phyloP scores from a whole-genome alignment of 345 rosid species.

The Melaleuca alternifolia region DNA sequence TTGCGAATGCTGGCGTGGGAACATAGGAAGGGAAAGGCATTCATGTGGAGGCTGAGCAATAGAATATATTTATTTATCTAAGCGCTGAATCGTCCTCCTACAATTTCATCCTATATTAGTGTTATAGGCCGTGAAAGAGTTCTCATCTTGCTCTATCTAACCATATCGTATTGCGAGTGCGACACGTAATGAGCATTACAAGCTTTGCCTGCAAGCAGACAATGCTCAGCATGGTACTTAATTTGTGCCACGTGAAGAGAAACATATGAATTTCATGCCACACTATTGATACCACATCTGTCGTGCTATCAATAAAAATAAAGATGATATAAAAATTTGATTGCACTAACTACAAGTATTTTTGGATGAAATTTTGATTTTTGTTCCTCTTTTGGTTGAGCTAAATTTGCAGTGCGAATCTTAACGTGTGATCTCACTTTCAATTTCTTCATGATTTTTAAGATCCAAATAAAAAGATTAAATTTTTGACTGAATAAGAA shows the following conservation, averaged over 20 bases:
- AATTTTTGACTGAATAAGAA: not conserved
- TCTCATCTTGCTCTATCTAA: not conserved
- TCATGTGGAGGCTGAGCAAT: not conserved
- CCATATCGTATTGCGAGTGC: not conserved
- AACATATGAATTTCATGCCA: not conserved
- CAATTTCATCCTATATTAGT: not conserved
- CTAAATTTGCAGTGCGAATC: not conserved
- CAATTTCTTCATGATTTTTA: not conserved
- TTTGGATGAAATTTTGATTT: rapidly evolving
- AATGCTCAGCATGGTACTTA: not conserved
- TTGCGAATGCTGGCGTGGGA: not conserved
- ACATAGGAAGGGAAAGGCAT: not conserved
- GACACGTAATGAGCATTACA: not conserved
- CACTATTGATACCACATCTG: not conserved
- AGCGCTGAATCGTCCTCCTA: rapidly evolving
- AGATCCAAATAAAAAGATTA: not conserved
- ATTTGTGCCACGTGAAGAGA: not conserved
- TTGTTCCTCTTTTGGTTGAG: not conserved
- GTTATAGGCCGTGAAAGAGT: rapidly evolving
- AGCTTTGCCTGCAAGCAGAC: not conserved
- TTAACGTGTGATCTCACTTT: not conserved
- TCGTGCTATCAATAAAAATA: not conserved
- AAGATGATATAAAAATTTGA: not conserved
- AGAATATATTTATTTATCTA: not conserved
- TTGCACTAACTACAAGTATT: not conserved